Base-by-base conservation (phyloP, 2,329 filamentous ascomycete genomes). In the Fusarium palustre region DNA sequence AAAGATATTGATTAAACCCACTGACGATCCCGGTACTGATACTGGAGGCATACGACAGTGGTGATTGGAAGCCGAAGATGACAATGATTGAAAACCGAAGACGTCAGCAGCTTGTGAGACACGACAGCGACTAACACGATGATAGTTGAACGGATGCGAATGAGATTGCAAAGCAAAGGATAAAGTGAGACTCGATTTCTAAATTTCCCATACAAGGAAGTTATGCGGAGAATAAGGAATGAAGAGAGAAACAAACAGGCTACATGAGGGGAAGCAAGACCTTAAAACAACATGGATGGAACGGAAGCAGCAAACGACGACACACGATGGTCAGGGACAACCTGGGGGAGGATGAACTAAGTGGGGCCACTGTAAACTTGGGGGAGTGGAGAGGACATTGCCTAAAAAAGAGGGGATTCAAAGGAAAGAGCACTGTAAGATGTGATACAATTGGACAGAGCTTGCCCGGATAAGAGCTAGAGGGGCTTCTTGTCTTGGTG, bases 301-400 rank as follows among this genome's bases (percentile, higher is more conserved):
- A 71, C 50, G 59, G 38, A 50, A 71, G 43, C 46, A 55, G 57
- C 46, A 42, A 67, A 53, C 41, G 42, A 68, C 53, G 49, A 60
- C 60, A 61, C 64, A 55, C 56, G 43, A 71, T 55, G 59, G 50
- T 50, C 43, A 50, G 47, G 49, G 34, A 42, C 55, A 28, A 65
- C 64, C 68, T 71, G 64, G 33, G 64, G 50, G 47, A 64, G 54
- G 46, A 43, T 25, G 52, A 46, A 49, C 68, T 34, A 42, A 69
- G 68, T 71, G 68, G 68, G 50, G 68, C n/a, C 43, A 38, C 57
- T 57, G 55, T 55, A 48, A 63, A 64, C 43, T 66, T 62, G 59
- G 68, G 59, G 68, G 68, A 55, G 64, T 64, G 68, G 67, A 31
- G 64, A 55, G 39, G 43, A 59, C 25, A 54, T 41, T 41, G 49